A percentile compares a stretch with the other conserved stretches of the same genome.
phyloP scores from a whole-genome alignment of 2,329 filamentous ascomycete species.

The Mycosphaerelloides madeirae region DNA sequence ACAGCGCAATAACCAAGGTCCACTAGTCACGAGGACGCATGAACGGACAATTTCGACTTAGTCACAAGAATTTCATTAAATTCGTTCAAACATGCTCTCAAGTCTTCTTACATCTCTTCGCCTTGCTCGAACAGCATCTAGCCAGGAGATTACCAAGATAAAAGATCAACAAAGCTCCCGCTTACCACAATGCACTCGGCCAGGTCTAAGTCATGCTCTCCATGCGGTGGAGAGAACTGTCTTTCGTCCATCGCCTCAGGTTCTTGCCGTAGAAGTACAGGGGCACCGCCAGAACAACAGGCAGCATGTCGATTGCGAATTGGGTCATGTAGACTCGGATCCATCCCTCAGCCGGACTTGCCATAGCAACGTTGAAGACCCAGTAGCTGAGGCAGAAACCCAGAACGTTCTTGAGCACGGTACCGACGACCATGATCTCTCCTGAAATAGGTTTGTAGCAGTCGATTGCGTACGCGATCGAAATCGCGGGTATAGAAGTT shows the following conservation, averaged over 20 bases:
- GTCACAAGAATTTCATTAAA: too few relatives aligned
- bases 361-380: conserved; percentile 38
- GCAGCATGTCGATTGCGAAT: conserved; percentile 38
- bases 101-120: too few relatives aligned
- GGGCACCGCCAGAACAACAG: conserved; percentile 38
- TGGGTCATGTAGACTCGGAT: conserved; percentile 42
- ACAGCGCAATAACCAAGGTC: too few relatives aligned
- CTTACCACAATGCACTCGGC: neutral
- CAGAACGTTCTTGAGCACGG: conserved; percentile 43
- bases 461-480: conserved; percentile 44
- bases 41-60: too few relatives aligned
- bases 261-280: conserved; percentile 42
- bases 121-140: too few relatives aligned
- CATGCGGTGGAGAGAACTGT: conserved; percentile 35
- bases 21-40: too few relatives aligned
- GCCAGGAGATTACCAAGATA: too few relatives aligned
- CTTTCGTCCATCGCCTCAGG: conserved; percentile 36
- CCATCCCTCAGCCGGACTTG: conserved; percentile 37
- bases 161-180: too few relatives aligned
- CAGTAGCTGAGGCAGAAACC: conserved; percentile 42
- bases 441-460: conserved; percentile 46
- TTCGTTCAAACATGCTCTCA: too few relatives aligned
- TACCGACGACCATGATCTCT: conserved; percentile 44
- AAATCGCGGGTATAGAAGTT: conserved; percentile 41
- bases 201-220: conserved; percentile 28